Evolutionary conservation across 106 monocot species (phyloP).

Genomic region (Phalaenopsis equestris): DNA sequence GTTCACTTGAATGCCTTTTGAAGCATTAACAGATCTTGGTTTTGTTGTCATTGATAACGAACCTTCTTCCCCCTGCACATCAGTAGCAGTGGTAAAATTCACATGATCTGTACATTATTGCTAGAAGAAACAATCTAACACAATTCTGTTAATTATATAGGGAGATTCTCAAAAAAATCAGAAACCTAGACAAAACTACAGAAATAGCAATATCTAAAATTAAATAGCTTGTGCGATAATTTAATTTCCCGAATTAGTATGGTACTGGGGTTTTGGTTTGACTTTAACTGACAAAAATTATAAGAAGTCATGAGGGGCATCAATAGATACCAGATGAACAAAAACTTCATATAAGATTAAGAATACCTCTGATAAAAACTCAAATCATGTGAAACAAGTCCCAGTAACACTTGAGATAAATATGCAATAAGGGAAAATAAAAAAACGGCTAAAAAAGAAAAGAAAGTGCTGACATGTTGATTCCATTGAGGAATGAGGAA

Average conservation of each 20-base stretch:
- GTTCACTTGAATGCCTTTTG: constrained; percentile 93
- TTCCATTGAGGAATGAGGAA: not conserved
- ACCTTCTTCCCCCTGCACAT: constrained; percentile 89
- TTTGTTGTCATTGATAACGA: constrained; percentile 91
- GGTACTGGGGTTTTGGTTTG: not conserved
- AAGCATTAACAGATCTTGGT: constrained; percentile 60
- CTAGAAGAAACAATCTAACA: not conserved
- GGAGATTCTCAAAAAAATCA: not conserved
- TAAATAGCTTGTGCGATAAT: not conserved
- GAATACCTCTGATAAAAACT: not conserved
- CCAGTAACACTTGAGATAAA: not conserved
- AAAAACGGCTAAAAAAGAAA: not conserved
- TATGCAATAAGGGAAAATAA: not conserved
- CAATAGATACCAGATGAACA: not conserved
- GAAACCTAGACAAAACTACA: not conserved
- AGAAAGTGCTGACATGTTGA: not conserved
- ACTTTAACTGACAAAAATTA: too few species aligned
- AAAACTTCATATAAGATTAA: not conserved
- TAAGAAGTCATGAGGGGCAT: too few species aligned
- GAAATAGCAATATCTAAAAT: not conserved
- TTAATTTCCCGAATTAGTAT: too few species aligned
- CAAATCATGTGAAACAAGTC: not conserved
- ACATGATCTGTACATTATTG: not conserved
- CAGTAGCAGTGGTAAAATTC: not conserved
- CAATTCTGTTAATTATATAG: not conserved